phyloP scores from a whole-genome alignment of 1,284 basidiomycete species.

The Coniferiporia sulphurascens region DNA sequence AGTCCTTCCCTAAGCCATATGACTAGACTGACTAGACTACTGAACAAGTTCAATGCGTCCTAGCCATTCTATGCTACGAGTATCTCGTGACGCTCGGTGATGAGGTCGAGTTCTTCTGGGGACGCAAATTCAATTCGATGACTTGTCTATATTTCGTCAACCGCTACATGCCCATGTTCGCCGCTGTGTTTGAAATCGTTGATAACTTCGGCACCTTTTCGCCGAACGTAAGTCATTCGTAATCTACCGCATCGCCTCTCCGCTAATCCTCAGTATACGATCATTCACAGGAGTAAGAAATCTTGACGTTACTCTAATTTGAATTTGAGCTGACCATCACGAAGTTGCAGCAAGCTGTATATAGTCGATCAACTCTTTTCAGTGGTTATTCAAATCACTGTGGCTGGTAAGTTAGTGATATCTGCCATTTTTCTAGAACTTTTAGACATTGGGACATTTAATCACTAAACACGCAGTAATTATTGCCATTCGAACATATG shows the following conservation, averaged over 20 bases:
- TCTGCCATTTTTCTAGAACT: neutral
- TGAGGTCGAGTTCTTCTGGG: conserved; percentile 16
- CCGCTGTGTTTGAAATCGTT: conserved; percentile 5
- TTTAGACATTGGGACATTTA: neutral
- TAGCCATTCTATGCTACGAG: conserved; percentile 18
- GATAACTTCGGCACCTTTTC: conserved; percentile 1
- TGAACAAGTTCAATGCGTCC: too few species aligned
- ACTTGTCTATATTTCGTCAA: conserved; percentile 15
- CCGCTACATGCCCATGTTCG: conserved; percentile 13
- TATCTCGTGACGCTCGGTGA: conserved; percentile 16
- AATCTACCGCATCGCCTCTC: neutral
- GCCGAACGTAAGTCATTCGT: conserved; percentile 1
- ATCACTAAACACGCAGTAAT: conserved; percentile 3
- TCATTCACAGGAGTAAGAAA: neutral
- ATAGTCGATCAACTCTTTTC: conserved; percentile 13
- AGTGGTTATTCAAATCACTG: conserved; percentile 8
- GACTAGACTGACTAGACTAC: too few species aligned
- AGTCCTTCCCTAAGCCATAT: too few species aligned
- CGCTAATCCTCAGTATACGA: neutral
- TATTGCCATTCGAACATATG: conserved; percentile 16
- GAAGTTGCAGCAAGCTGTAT: conserved; percentile 9
- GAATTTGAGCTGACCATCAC: too few species aligned
- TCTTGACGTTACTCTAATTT: too few species aligned
- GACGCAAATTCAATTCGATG: conserved; percentile 4
- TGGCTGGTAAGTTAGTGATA: conserved; percentile 9